phyloP scores from a whole-genome alignment of 1,284 basidiomycete genomes.

The Trametes pubescens region DNA sequence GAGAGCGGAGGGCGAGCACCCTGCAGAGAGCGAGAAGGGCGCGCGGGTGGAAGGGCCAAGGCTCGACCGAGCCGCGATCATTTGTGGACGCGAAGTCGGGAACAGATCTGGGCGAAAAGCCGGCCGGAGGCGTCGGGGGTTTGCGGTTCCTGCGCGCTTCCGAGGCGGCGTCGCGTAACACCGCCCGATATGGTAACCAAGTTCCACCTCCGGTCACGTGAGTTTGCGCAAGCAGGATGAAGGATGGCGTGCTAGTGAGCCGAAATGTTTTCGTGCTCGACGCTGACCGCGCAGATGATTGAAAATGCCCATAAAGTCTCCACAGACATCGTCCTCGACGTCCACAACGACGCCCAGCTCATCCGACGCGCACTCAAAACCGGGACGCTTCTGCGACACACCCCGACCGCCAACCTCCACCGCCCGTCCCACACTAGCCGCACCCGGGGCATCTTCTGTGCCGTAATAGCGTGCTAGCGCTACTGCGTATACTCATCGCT shows the following conservation, averaged over 20 bases:
- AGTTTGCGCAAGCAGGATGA: constrained; percentile 27
- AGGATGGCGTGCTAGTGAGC: constrained; percentile 34
- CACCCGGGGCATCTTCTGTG: constrained; percentile 4
- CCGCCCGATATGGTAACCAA: constrained; percentile 9
- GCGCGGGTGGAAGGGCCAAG: not conserved
- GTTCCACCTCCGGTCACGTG: constrained; percentile 28
- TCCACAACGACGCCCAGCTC: constrained; percentile 1
- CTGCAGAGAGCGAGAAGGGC: no score
- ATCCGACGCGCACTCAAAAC: not conserved
- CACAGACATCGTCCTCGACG: not conserved
- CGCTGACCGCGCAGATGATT: constrained; percentile 23
- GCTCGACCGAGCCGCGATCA: not conserved
- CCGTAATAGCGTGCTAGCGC: constrained; percentile 19
- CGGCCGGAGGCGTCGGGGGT: not conserved
- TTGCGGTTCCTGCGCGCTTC: not conserved
- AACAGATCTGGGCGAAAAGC: not conserved
- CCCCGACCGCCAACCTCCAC: constrained; percentile 4
- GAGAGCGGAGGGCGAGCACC: not conserved
- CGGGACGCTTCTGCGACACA: not conserved
- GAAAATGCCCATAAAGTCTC: constrained; percentile 8
- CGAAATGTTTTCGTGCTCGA: constrained; percentile 19
- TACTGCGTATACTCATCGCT: constrained; percentile 24
- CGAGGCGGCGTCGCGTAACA: constrained; percentile 3
- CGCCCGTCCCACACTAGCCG: constrained; percentile 18
- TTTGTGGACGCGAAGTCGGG: not conserved